These are phyloP conservation scores for Penicillium pulvis DNA, from an alignment of 495 filamentous ascomycete species.

Conservation along the genomic window DNA sequence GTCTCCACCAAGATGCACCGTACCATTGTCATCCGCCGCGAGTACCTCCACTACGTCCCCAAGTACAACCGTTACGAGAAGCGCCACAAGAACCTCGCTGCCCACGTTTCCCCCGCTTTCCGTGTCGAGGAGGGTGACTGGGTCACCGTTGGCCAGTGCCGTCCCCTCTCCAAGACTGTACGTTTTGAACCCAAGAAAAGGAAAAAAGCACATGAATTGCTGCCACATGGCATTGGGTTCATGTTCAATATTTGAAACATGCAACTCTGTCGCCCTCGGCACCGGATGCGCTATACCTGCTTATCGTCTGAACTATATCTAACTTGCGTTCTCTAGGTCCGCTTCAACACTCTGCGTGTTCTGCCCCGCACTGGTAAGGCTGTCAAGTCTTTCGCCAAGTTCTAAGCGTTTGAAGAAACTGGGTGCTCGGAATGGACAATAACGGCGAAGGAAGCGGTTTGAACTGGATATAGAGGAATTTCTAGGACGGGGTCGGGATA, in stretches of 20 bases:
- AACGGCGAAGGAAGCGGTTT: conserved; percentile 48
- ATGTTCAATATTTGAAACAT: background rate
- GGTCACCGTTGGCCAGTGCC: conserved; percentile 98
- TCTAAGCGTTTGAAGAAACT: conserved; percentile 61
- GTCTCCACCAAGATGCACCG: conserved; percentile 99
- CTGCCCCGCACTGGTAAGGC: conserved; percentile 94
- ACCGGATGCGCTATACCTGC: background rate
- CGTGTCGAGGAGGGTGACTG: conserved; percentile 99
- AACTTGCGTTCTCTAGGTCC: conserved; percentile 62
- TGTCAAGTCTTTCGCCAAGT: conserved; percentile 97
- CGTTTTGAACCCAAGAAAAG: conserved; percentile 35
- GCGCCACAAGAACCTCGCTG: conserved; percentile 98
- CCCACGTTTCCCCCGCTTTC: conserved; percentile 98
- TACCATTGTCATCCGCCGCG: conserved; percentile 97
- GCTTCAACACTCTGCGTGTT: conserved; percentile 98
- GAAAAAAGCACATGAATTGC: background rate
- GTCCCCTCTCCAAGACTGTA: conserved; percentile 98
- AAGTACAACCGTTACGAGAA: conserved; percentile 99
- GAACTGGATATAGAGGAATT: conserved; percentile 46
- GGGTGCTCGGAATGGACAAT: conserved; percentile 42
- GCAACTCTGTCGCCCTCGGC: background rate
- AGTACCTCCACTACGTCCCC: conserved; percentile 99
- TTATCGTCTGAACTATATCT: conserved; percentile 13
- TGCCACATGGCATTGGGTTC: background rate
- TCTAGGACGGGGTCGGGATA: conserved; percentile 47